Conservation (phyloP, 2,329 filamentous ascomycete species). For the Diaporthe capsici region DNA sequence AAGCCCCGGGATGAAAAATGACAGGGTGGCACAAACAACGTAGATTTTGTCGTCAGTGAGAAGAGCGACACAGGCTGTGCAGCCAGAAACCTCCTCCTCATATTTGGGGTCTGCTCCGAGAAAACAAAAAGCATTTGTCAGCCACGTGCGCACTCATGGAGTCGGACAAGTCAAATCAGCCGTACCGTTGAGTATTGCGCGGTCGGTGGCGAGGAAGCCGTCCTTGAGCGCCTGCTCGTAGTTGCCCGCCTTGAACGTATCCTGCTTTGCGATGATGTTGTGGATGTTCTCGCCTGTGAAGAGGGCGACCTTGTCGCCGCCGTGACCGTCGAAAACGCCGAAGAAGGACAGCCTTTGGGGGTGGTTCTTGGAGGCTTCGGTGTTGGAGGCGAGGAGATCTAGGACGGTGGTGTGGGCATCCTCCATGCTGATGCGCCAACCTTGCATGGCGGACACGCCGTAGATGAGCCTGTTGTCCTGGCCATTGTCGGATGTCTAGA, state of each 20-base stretch:
- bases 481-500: slow-evolving; percentile 87
- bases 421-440: slow-evolving; percentile 99
- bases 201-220: slow-evolving; percentile 94
- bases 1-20: slow-evolving; percentile 39
- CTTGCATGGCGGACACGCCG: slow-evolving; percentile 98
- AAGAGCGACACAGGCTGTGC: slow-evolving; percentile 92
- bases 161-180: background rate
- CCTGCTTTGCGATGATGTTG: slow-evolving; percentile 94
- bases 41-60: slow-evolving; percentile 94
- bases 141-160: slow-evolving; percentile 28
- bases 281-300: slow-evolving; percentile 95
- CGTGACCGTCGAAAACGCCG: slow-evolving; percentile 97
- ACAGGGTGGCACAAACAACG: slow-evolving; percentile 76
- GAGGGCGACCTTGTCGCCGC: slow-evolving; percentile 94
- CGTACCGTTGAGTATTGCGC: slow-evolving; percentile 94
- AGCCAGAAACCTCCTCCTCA: slow-evolving; percentile 97
- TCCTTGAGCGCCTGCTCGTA: slow-evolving; percentile 98
- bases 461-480: slow-evolving; percentile 94
- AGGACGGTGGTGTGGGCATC: slow-evolving; percentile 93
- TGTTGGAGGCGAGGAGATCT: slow-evolving; percentile 77
- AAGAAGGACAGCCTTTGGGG: slow-evolving; percentile 91
- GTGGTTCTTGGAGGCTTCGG: slow-evolving; percentile 73
- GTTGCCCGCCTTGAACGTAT: slow-evolving; percentile 90
- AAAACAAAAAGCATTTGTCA: slow-evolving; percentile 34
- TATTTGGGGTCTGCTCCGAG: slow-evolving; percentile 85